These are phyloP conservation scores for Arthroderma sp. DNA, from an alignment of 2,329 filamentous ascomycete species.

Conservation along the genomic window DNA sequence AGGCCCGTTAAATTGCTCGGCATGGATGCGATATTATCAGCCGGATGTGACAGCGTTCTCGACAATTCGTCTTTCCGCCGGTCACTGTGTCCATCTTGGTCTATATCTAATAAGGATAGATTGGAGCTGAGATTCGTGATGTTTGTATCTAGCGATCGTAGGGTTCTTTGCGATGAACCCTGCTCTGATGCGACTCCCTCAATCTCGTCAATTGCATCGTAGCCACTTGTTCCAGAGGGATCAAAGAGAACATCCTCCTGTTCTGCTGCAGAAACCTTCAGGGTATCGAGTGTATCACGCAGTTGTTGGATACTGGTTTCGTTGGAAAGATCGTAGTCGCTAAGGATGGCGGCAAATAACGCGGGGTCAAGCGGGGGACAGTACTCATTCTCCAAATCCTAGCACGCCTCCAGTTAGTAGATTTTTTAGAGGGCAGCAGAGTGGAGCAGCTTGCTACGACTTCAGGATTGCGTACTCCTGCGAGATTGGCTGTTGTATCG, in stretches of 20 bases:
- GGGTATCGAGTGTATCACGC: conserved; percentile 46
- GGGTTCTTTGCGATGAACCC: conserved; percentile 19
- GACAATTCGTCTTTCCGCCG: neutral
- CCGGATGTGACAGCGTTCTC: neutral
- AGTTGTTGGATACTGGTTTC: conserved; percentile 42
- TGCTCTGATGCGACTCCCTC: conserved; percentile 16
- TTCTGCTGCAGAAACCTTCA: conserved; percentile 61
- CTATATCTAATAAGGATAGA: conserved; percentile 26
- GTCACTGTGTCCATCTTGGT: conserved; percentile 7
- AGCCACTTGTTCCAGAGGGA: conserved; percentile 54
- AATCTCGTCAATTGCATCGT: conserved; percentile 14
- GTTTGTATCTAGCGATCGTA: conserved; percentile 37
- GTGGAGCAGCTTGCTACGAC: too few relatives aligned
- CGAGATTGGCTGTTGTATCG: too few relatives aligned
- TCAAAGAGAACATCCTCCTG: conserved; percentile 56
- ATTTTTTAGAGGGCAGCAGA: too few relatives aligned
- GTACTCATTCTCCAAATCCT: conserved; percentile 51
- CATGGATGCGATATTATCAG: conserved; percentile 9
- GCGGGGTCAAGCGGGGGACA: conserved; percentile 64
- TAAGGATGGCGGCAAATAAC: conserved; percentile 60
- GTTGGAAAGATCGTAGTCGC: conserved; percentile 53
- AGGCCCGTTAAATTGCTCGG: conserved; percentile 15
- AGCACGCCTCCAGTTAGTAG: neutral
- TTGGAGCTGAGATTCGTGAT: conserved; percentile 37
- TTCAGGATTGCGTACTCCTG: too few relatives aligned